Evolutionary conservation across 2,329 filamentous ascomycete genomes (phyloP), one percentile per base, ranked within the genome.

Genomic region (Aspergillus japonicus): DNA sequence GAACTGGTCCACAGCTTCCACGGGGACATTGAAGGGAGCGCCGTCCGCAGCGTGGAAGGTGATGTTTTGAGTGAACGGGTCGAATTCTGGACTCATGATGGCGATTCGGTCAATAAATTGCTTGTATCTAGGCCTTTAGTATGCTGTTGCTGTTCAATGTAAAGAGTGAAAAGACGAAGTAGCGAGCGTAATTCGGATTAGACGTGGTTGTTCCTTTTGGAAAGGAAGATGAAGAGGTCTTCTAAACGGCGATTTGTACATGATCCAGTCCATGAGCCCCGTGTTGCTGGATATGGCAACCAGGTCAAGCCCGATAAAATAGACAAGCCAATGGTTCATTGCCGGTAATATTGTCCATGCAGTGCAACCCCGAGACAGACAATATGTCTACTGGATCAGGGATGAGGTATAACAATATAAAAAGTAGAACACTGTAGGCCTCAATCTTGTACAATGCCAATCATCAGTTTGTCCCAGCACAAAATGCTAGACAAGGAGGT

Each of bases 31-130:
- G 62, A 84, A 70, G 1, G 73, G 65, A 1, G 71, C 74, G 24
- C 81, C 81, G 69, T 86, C 77, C 3, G 74, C 67, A 26, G 70
- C 62, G 42, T 74, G 69, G 54, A 88, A 70, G 44, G 73, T 81
- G 68, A 89, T 68, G 47, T 69, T 72, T 69, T 88, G 85, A 44
- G 66, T 73, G 69, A 78, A 83, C 1, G 82, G 80, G 65, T 87
- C 77, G 71, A 83, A 83, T 51, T 60, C 48, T n/a, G 61, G 63
- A 50, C 60, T 60, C 61, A 64, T 66, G 39, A 26, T 63, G 49
- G 26, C 24, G n/a, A 55, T 31, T 19, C 14, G 21, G 4, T 23
- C 31, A 47, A 29, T n/a, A 12, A 47, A 11, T 54, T 12, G 31
- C 14, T 12, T 23, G 35, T n/a, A 10, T 2, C 33, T 55, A 8